Percentiles rank a stretch among this genome's conserved stretches.
These are phyloP conservation scores for Guadua angustifolia DNA, from an alignment of 176 grass and related monocot species.

Conservation along the genomic window DNA sequence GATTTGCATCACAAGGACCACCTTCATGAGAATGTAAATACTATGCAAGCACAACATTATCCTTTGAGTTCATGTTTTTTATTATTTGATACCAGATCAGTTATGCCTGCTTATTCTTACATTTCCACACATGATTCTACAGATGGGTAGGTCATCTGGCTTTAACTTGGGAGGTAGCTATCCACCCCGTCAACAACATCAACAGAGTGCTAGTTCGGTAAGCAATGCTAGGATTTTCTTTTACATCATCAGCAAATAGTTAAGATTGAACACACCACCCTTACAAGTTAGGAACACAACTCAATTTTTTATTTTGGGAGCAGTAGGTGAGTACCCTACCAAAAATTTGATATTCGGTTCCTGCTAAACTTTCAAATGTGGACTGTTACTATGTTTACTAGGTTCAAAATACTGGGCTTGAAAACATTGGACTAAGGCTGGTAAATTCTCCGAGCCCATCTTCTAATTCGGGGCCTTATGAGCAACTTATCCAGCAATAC, in stretches of 20 bases:
- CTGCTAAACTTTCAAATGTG: conserved; percentile 36
- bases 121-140: conserved; percentile 30
- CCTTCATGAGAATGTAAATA: conserved; percentile 84
- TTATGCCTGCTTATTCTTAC: conserved; percentile 27
- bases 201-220: conserved; percentile 70
- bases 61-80: conserved; percentile 61
- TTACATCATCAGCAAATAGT: conserved; percentile 47
- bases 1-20: conserved; percentile 94
- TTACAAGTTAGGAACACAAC: conserved; percentile 37
- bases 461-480: conserved; percentile 60
- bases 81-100: conserved; percentile 3
- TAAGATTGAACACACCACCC: conserved; percentile 56
- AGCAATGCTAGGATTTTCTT: conserved; percentile 54
- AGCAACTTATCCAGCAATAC: conserved; percentile 90
- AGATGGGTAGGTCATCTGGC: conserved; percentile 87
- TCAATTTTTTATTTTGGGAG: conserved; percentile 15
- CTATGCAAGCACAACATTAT: conserved; percentile 78
- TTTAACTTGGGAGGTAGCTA: conserved; percentile 84
- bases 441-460: conserved; percentile 57
- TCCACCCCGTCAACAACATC: conserved; percentile 65
- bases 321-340: not conserved
- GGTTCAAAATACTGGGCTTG: conserved; percentile 68
- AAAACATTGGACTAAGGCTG: conserved; percentile 71
- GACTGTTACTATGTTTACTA: conserved; percentile 54
- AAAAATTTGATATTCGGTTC: not conserved